Base-by-base conservation (phyloP, 2,329 filamentous ascomycete genomes). In the Xenoacremonium recifei region DNA sequence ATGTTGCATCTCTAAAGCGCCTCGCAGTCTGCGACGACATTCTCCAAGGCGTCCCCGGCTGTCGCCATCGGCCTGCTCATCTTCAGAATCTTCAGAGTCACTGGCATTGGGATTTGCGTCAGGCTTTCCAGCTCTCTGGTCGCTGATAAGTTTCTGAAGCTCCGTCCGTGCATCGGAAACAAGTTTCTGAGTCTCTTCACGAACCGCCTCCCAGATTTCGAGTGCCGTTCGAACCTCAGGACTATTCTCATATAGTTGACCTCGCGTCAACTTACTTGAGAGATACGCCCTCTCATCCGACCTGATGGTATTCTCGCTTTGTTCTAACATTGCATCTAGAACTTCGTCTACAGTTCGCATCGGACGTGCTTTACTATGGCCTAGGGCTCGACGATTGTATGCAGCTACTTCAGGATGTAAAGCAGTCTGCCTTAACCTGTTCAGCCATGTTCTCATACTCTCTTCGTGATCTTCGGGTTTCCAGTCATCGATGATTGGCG, bases 301-400 rank as follows among this genome's bases (percentile, higher is more conserved):
- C 38, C 84, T 79, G 42, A 92, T 77, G 1, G 68, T 61, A 5
- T 71, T 71, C 43, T 92, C 87, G 32, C 85, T 90, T 57, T 92
- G 84, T 41, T 96, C 89, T 44, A 96, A 85, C 92, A 99, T 96
- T 4, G 85, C 82, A 50, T 89, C 84, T 10, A 99, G 71, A 1
- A 97, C 92, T 63, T 97, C 88, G 15, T 84, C 79, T 2, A 96
- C 85, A 1, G 91, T 95, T 11, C 87, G 78, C 50, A 96, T 73
- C 0, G 88, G 84, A 0, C 79, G 82, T 39, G 73, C 75, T 36
- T 75, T 80, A 32, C 72, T 79, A 33, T 77, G 74, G 2, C 84
- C 84, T 5, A 88, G 65, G 0, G 79, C 76, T 47, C 76, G 78
- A 12, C 84, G 74, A 51, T 85, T 86, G 21, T 77, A 78, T 9